These are phyloP conservation scores for Cryptococcus deneoformans DNA, from an alignment of 1,284 basidiomycete species.

Conservation along the genomic window DNA sequence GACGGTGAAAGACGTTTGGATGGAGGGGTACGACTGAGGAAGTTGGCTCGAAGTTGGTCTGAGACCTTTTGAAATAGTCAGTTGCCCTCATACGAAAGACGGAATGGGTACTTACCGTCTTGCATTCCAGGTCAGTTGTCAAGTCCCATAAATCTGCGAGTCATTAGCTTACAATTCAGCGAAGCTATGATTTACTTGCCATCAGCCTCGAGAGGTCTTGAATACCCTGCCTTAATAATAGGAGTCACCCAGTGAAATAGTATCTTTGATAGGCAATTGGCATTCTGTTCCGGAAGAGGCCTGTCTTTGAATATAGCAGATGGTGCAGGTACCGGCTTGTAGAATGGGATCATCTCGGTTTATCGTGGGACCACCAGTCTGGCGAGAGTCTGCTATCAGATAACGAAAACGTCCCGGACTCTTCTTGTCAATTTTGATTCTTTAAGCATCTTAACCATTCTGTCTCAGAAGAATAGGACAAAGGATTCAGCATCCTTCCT, in stretches of 20 bases:
- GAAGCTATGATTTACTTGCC: slow-evolving; percentile 15
- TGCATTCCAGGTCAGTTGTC: slow-evolving; percentile 16
- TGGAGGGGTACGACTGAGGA: slow-evolving; percentile 3
- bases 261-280: slow-evolving; percentile 17
- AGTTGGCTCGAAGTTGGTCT: slow-evolving; percentile 6
- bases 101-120: slow-evolving; percentile 12
- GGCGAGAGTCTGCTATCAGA: no score
- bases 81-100: not conserved
- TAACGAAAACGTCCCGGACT: no score
- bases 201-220: slow-evolving; percentile 25
- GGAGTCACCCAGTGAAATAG: slow-evolving; percentile 30
- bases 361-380: no score
- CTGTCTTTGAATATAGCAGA: slow-evolving; percentile 17
- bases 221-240: slow-evolving; percentile 28
- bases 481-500: not conserved
- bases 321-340: slow-evolving; percentile 22
- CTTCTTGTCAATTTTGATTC: not conserved
- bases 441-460: not conserved
- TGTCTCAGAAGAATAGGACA: not conserved
- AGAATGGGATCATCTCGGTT: slow-evolving; percentile 30
- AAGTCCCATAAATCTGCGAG: slow-evolving; percentile 25
- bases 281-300: slow-evolving; percentile 15
- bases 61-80: slow-evolving; percentile 7
- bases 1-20: slow-evolving; percentile 2
- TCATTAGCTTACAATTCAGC: not conserved